Percentiles rank a stretch among this genome's conserved stretches.
These are phyloP conservation scores for Penicillium simplicissimum DNA, from an alignment of 495 filamentous ascomycete species.

Conservation along the genomic window DNA sequence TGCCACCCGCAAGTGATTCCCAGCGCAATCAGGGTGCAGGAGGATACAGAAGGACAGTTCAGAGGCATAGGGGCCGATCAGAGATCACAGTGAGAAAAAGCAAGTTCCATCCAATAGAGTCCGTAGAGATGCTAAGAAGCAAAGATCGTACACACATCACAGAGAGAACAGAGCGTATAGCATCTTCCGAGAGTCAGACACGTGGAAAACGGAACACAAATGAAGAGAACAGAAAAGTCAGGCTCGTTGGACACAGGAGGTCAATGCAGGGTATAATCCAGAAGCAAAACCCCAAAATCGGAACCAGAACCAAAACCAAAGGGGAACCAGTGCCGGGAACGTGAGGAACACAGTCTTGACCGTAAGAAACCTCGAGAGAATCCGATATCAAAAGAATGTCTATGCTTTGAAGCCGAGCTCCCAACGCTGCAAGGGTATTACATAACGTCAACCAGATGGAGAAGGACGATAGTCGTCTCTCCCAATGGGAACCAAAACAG, in stretches of 20 bases:
- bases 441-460: constrained; percentile 26
- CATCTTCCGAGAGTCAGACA: constrained; percentile 26
- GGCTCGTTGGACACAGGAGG: constrained; percentile 12
- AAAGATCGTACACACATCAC: constrained; percentile 37
- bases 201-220: background rate
- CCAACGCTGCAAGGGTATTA: constrained; percentile 36
- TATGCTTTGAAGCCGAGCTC: constrained; percentile 28
- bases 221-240: background rate
- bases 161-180: constrained; percentile 9
- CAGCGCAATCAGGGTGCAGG: background rate
- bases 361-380: background rate
- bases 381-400: constrained; percentile 21
- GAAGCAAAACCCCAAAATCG: constrained; percentile 1
- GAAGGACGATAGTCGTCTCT: constrained; percentile 19
- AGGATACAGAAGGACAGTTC: background rate
- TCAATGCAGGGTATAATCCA: constrained; percentile 36
- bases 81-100: constrained; percentile 4
- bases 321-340: background rate
- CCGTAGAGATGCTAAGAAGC: constrained; percentile 28
- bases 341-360: constrained; percentile 19
- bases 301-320: background rate
- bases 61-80: background rate
- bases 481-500: constrained; percentile 3
- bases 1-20: constrained; percentile 15
- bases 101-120: constrained; percentile 23